These are phyloP conservation scores for Circinella minor DNA, from an alignment of 371 early-diverging fungal species.

Conservation along the genomic window DNA sequence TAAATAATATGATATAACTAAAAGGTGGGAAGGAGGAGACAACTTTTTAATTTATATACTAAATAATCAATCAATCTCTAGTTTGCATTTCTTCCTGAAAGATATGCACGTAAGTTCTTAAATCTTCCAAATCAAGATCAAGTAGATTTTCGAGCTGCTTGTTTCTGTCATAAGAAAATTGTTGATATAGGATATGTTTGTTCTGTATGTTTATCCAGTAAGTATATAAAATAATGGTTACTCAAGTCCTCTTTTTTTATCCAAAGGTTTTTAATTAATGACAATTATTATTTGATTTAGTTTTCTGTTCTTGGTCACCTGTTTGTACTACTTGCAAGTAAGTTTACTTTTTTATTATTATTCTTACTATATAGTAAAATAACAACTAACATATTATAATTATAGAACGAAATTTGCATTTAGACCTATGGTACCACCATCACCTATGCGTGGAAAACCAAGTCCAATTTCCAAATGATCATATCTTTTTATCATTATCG, in stretches of 20 bases:
- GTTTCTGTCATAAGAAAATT: slow-evolving; percentile 94
- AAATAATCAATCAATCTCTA: neutral
- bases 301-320: slow-evolving; percentile 75
- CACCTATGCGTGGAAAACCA: too few relatives aligned
- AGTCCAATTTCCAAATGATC: neutral
- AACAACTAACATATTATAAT: neutral
- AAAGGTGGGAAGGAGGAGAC: too few relatives aligned
- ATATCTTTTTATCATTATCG: neutral
- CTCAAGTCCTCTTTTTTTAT: too few relatives aligned
- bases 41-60: neutral
- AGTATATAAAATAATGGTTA: slow-evolving; percentile 32
- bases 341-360: too few relatives aligned
- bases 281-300: slow-evolving; percentile 33
- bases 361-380: neutral
- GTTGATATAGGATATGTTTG: slow-evolving; percentile 95
- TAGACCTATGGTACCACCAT: slow-evolving; percentile 44
- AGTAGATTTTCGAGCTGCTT: slow-evolving; percentile 94
- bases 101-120: slow-evolving; percentile 70
- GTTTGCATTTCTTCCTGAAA: slow-evolving; percentile 79
- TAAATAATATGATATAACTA: slow-evolving; percentile 24
- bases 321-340: slow-evolving; percentile 84
- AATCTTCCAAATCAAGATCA: slow-evolving; percentile 78
- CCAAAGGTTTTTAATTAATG: neutral
- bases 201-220: slow-evolving; percentile 96
- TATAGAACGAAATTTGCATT: slow-evolving; percentile 74